Conservation (phyloP, 1,284 basidiomycete genomes). For the Rhodotorula sp. region DNA sequence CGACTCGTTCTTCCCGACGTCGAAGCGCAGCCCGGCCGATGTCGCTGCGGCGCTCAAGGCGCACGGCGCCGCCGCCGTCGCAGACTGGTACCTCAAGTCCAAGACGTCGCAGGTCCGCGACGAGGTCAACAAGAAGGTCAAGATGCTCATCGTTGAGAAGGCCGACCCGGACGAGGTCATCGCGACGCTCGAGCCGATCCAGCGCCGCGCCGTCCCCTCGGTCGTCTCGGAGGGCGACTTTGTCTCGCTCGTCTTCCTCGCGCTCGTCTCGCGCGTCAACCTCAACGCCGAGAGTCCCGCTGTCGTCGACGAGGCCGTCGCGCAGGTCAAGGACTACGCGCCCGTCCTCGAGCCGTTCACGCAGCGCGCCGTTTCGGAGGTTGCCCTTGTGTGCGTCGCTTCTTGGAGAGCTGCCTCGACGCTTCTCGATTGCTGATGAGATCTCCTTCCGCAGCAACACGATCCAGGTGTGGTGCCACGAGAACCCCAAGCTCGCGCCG, state of each 20-base stretch:
- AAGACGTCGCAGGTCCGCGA: constrained; percentile 74
- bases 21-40: constrained; percentile 69
- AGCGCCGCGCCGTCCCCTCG: constrained; percentile 46
- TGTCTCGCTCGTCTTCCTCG: constrained; percentile 52
- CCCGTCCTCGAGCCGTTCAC: constrained; percentile 86
- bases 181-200: constrained; percentile 66
- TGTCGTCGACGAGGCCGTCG: constrained; percentile 64
- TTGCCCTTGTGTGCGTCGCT: constrained; percentile 67
- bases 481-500: constrained; percentile 90
- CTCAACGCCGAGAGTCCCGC: constrained; percentile 87
- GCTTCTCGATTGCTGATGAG: background rate
- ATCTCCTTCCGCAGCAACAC: constrained; percentile 59
- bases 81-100: constrained; percentile 88
- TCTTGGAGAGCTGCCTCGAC: background rate
- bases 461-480: constrained; percentile 91
- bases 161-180: constrained; percentile 65
- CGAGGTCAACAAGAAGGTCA: constrained; percentile 54
- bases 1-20: constrained; percentile 78
- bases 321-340: constrained; percentile 64
- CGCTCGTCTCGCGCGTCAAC: constrained; percentile 83
- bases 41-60: constrained; percentile 85
- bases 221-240: constrained; percentile 74
- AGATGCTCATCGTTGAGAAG: constrained; percentile 58
- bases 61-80: constrained; percentile 71
- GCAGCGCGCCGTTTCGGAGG: constrained; percentile 79